phyloP scores from a whole-genome alignment of 2,329 filamentous ascomycete genomes.

The Sarocladium kiliense region DNA sequence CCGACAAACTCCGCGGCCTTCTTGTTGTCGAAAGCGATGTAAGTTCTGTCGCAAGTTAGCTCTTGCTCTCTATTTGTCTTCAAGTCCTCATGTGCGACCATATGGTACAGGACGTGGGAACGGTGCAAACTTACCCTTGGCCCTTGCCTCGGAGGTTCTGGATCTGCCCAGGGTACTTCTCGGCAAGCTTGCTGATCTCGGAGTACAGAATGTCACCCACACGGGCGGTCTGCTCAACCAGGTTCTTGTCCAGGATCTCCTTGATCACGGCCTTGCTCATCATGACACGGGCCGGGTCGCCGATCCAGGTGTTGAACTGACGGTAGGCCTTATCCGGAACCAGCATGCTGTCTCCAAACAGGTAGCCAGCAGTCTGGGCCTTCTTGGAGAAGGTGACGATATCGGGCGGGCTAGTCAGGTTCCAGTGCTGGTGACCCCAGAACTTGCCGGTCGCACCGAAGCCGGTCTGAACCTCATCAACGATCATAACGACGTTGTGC shows the following conservation, averaged over 20 bases:
- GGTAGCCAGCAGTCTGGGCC: conserved; percentile 79
- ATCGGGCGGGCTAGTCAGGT: conserved; percentile 64
- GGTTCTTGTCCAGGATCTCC: conserved; percentile 63
- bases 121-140: conserved; percentile 42
- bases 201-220: conserved; percentile 65
- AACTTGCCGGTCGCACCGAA: conserved; percentile 80
- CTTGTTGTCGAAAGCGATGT: conserved; percentile 74
- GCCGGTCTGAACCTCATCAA: conserved; percentile 80
- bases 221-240: conserved; percentile 60
- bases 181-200: conserved; percentile 56
- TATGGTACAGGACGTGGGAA: too few species aligned
- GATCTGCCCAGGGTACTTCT: conserved; percentile 64
- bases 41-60: conserved; percentile 42
- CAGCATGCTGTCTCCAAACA: conserved; percentile 67
- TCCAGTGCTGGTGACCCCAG: conserved; percentile 86
- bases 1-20: conserved; percentile 63
- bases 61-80: too few species aligned
- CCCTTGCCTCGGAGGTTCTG: conserved; percentile 72
- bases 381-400: conserved; percentile 90
- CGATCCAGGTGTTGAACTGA: conserved; percentile 88
- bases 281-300: conserved; percentile 71
- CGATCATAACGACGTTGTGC: conserved; percentile 68
- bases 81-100: too few species aligned
- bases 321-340: conserved; percentile 78
- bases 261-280: conserved; percentile 74